Base-by-base conservation (phyloP, 768 basidiomycete species). In the Arthromyces matolae region DNA sequence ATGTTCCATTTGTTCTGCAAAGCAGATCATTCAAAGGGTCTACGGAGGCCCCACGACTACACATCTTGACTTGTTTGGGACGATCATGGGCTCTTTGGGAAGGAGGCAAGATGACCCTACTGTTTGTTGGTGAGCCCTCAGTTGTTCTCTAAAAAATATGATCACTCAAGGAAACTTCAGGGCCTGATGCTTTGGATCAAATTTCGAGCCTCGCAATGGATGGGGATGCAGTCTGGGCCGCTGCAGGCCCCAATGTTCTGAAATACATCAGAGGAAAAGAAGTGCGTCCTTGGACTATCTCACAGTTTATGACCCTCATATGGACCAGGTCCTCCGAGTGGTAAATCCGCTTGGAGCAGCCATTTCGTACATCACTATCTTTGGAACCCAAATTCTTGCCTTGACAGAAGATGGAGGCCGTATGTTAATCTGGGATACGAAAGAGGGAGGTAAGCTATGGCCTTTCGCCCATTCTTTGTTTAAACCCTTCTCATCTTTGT, bases 51-150 rank as follows among this genome's bases (percentile, higher is more conserved):
- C 93, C 94, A 1, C 79, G 81, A 38, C 74, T 94, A 48, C 86
- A 92, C 52, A 70, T 98, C 34, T 67, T 96, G 27, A 94, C 92
- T 9, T 93, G 89, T 59, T 68, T 97, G 7, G 94, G 95, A 5
- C 80, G 73, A 49, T 81, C 89, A 54, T 98, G 94, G 94, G 89
- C 93, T 14, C 71, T 96, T 60, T 98, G 95, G 95, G 93, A 96
- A 57, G 94, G 92, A 18, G 89, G 84, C 22, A 93, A 86, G 68
- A 93, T 98, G 90, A 77, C 75, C 25, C 68, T 98, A 47, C 75
- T 97, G 29, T 98, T 99, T 63, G 93, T 94, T 51, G 92, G 95
- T 91, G 67, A 71, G 91, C 79, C 59, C 52, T 49, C 25, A 22
- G 6, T 62, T 48, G 25, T 32, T 24, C 28, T 12, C n/a, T 32